phyloP scores from a whole-genome alignment of 2,329 filamentous ascomycete species.

The Diaporthe destruens region DNA sequence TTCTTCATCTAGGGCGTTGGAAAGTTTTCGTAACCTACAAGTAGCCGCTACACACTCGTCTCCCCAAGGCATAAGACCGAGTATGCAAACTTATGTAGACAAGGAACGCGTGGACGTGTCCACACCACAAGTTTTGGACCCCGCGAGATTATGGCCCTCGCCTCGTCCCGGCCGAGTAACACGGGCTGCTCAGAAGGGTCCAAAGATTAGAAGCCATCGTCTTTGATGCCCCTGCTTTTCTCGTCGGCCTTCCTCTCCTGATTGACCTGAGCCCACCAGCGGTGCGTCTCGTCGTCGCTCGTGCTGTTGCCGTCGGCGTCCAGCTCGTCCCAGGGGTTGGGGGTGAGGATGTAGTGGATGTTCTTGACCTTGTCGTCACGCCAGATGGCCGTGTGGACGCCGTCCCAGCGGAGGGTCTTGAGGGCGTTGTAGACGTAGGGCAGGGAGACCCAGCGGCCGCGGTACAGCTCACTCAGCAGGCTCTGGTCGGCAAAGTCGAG shows the following conservation, averaged over 20 bases:
- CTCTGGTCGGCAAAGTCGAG: conserved; percentile 73
- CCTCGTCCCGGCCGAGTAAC: not conserved
- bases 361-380: conserved; percentile 70
- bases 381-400: conserved; percentile 69
- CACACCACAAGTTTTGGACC: not conserved
- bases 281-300: conserved; percentile 62
- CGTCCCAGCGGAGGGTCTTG: conserved; percentile 68
- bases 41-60: not conserved
- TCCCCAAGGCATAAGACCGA: not conserved
- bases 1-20: not conserved
- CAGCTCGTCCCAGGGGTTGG: conserved; percentile 72
- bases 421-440: conserved; percentile 74
- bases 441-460: conserved; percentile 67
- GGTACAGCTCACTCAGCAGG: conserved; percentile 68
- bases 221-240: conserved; percentile 53
- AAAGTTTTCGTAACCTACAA: conserved; percentile 10
- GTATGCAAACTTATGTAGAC: conserved; percentile 4
- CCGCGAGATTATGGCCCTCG: too few species aligned
- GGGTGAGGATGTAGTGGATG: conserved; percentile 71
- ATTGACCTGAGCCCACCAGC: conserved; percentile 69
- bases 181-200: not conserved
- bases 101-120: not conserved
- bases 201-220: conserved; percentile 49
- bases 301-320: conserved; percentile 58
- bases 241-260: conserved; percentile 58